These are phyloP conservation scores for Nymphaea colorata DNA, from an alignment of 164 flowering plant genomes.

Conservation along the genomic window DNA sequence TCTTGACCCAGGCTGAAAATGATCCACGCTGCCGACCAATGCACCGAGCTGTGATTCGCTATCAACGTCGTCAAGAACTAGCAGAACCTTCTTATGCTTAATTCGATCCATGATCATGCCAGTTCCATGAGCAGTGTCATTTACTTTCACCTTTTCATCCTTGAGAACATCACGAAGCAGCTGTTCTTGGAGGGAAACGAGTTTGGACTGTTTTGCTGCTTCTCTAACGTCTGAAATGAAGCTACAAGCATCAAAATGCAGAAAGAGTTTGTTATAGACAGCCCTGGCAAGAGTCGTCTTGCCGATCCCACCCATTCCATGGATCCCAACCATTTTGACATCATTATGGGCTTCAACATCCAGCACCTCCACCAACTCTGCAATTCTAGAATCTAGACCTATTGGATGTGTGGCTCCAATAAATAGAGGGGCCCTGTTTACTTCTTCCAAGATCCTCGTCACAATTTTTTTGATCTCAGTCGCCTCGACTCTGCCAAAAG, in stretches of 20 bases:
- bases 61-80: constrained; percentile 4
- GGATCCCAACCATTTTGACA: not conserved
- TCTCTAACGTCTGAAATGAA: constrained; percentile 2
- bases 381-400: not conserved
- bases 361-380: not conserved
- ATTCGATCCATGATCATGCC: not conserved
- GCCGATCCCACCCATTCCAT: not conserved
- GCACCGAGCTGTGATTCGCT: not conserved
- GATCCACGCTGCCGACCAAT: not conserved
- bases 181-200: not conserved
- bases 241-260: not conserved
- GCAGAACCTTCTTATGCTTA: not conserved
- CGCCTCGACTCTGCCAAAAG: not conserved
- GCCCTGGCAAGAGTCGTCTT: not conserved
- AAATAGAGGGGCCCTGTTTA: not conserved
- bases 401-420: not conserved
- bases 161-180: constrained; percentile 7
- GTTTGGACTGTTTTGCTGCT: not conserved
- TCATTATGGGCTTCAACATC: not conserved
- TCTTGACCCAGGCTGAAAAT: not conserved
- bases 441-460: not conserved
- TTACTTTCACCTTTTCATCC: not conserved
- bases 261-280: not conserved
- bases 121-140: not conserved
- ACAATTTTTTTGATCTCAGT: not conserved